These are phyloP conservation scores for Metroxylon sagu DNA, from an alignment of 176 grass and related monocot species.

Conservation along the genomic window DNA sequence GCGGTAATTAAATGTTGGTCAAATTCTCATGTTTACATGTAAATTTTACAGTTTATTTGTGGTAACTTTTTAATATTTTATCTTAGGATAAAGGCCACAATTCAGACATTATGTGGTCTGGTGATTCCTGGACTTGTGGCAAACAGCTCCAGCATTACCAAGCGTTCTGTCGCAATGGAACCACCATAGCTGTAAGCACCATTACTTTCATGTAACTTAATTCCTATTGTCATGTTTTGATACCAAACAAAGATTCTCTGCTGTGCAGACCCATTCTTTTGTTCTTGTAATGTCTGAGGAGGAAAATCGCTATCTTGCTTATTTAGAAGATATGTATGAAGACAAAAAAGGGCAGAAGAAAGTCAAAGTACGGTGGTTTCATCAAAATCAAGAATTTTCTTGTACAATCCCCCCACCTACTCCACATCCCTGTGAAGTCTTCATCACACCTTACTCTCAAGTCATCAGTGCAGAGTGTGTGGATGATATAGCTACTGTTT, in stretches of 20 bases:
- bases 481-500: slow-evolving; percentile 85
- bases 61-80: neutral
- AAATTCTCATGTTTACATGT: slow-evolving; percentile 8
- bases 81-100: slow-evolving; percentile 51
- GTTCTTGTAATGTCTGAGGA: slow-evolving; percentile 90
- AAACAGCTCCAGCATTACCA: slow-evolving; percentile 85
- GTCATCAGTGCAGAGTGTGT: slow-evolving; percentile 99
- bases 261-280: slow-evolving; percentile 72
- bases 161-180: slow-evolving; percentile 76
- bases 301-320: slow-evolving; percentile 81
- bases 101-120: slow-evolving; percentile 89
- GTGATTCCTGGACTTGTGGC: slow-evolving; percentile 77
- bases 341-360: slow-evolving; percentile 97
- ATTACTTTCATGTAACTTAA: neutral
- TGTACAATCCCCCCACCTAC: slow-evolving; percentile 80
- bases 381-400: slow-evolving; percentile 90
- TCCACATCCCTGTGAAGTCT: slow-evolving; percentile 96
- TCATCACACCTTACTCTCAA: slow-evolving; percentile 95
- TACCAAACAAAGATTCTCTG: too few species aligned
- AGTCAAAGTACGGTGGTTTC: slow-evolving; percentile 99
- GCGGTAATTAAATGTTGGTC: slow-evolving; percentile 25
- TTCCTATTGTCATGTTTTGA: too few species aligned
- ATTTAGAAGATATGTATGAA: slow-evolving; percentile 99
- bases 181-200: slow-evolving; percentile 65
- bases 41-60: neutral